These are phyloP conservation scores for Yamadazyma philogaea DNA, from an alignment of 805 yeast species.

Conservation along the genomic window DNA sequence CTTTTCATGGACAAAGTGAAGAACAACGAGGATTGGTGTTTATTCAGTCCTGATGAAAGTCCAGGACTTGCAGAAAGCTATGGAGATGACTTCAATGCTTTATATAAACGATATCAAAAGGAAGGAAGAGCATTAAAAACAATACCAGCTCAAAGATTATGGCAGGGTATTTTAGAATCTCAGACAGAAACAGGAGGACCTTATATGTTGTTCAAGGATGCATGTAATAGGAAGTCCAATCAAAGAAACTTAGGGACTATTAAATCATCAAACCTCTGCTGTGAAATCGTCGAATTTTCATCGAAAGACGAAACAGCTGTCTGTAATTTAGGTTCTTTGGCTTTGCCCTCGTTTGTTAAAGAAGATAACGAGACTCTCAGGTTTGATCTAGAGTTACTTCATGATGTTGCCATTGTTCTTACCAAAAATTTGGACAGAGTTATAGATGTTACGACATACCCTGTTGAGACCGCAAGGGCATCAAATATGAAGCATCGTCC, in stretches of 20 bases:
- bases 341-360: slow-evolving; percentile 72
- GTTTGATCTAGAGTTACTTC: slow-evolving; percentile 74
- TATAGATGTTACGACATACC: slow-evolving; percentile 84
- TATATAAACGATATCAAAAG: slow-evolving; percentile 70
- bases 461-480: slow-evolving; percentile 67
- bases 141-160: slow-evolving; percentile 82
- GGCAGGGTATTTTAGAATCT: slow-evolving; percentile 86
- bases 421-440: slow-evolving; percentile 75
- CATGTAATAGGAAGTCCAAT: slow-evolving; percentile 82
- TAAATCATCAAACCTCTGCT: slow-evolving; percentile 90
- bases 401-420: slow-evolving; percentile 71
- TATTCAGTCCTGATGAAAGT: slow-evolving; percentile 86
- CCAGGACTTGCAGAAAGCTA: slow-evolving; percentile 80
- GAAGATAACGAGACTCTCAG: slow-evolving; percentile 36
- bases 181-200: slow-evolving; percentile 98
- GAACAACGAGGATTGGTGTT: slow-evolving; percentile 74
- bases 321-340: slow-evolving; percentile 89
- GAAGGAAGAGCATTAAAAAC: slow-evolving; percentile 63
- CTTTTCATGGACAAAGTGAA: slow-evolving; percentile 90
- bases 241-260: slow-evolving; percentile 91
- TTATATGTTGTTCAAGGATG: slow-evolving; percentile 88
- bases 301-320: slow-evolving; percentile 93
- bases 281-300: slow-evolving; percentile 91
- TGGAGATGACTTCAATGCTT: slow-evolving; percentile 76
- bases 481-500: slow-evolving; percentile 89